These are phyloP conservation scores for Penicillium sp. DNA, from an alignment of 2,329 filamentous ascomycete genomes.

Conservation along the genomic window DNA sequence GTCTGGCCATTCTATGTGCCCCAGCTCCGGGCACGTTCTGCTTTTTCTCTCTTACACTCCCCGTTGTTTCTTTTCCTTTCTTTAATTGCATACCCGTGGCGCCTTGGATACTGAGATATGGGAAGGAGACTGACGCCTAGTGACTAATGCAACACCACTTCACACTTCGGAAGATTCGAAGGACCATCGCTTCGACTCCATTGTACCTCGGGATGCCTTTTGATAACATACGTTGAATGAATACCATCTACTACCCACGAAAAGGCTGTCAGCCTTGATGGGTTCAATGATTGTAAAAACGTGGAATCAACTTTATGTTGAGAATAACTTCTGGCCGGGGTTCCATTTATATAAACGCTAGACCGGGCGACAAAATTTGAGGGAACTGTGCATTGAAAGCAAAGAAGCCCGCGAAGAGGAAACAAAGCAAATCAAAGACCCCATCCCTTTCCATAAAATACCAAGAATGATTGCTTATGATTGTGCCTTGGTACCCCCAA, in stretches of 20 bases:
- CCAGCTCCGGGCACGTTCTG: neutral
- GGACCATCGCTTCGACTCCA: neutral
- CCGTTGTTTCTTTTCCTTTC: neutral
- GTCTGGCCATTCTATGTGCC: neutral
- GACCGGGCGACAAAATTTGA: neutral
- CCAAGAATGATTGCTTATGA: conserved; percentile 29
- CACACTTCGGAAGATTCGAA: neutral
- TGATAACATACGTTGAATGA: neutral
- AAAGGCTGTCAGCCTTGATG: neutral
- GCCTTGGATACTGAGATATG: neutral
- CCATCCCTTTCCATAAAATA: neutral
- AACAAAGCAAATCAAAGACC: neutral
- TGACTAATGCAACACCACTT: neutral
- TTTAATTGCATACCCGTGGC: neutral
- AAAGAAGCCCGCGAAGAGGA: neutral
- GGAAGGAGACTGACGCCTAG: neutral
- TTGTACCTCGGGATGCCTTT: neutral
- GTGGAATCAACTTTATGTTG: neutral
- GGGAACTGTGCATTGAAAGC: neutral
- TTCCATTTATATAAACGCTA: neutral
- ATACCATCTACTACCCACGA: neutral
- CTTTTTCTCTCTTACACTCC: neutral
- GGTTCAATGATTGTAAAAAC: neutral
- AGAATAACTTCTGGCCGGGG: neutral
- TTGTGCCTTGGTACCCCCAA: conserved; percentile 63